Conservation (phyloP, 225 moss, liverwort and hornwort genomes). For the Polytrichum commune region DNA sequence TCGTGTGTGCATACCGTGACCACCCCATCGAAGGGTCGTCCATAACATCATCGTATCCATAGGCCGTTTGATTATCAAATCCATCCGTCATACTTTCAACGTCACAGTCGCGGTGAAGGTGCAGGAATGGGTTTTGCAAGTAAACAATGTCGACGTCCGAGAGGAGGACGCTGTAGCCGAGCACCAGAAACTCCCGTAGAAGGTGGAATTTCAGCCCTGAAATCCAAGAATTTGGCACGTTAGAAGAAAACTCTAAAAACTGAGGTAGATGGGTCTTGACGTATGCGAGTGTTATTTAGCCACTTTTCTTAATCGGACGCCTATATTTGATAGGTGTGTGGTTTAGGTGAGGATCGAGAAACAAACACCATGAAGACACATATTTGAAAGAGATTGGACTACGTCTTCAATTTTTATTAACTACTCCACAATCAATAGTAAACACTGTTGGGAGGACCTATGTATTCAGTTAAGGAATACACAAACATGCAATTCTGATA, state of each 20-base stretch:
- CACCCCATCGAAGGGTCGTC: slow-evolving; percentile 85
- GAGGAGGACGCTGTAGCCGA: slow-evolving; percentile 85
- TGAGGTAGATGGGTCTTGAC: no score
- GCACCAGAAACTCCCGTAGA: slow-evolving; percentile 83
- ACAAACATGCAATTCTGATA: no score
- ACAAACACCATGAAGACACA: no score
- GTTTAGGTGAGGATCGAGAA: no score
- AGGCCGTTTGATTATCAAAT: slow-evolving; percentile 75
- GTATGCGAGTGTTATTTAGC: no score
- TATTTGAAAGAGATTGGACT: no score
- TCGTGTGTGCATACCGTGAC: slow-evolving; percentile 90
- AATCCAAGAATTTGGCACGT: slow-evolving; percentile 13
- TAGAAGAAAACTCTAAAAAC: neutral
- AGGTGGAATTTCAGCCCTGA: slow-evolving; percentile 89
- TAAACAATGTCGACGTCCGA: slow-evolving; percentile 92
- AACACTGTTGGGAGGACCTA: no score
- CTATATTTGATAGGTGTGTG: no score
- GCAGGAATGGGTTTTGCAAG: slow-evolving; percentile 80
- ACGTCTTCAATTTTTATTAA: no score
- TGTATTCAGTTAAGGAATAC: no score
- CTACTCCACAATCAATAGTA: no score
- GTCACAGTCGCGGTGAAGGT: slow-evolving; percentile 74
- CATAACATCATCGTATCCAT: slow-evolving; percentile 84
- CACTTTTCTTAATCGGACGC: no score
- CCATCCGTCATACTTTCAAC: slow-evolving; percentile 94